Percentiles rank a stretch among this genome's conserved stretches.
These are phyloP conservation scores for Dorcoceras hygrometricum DNA, from an alignment of 257 asterid species.

Conservation along the genomic window DNA sequence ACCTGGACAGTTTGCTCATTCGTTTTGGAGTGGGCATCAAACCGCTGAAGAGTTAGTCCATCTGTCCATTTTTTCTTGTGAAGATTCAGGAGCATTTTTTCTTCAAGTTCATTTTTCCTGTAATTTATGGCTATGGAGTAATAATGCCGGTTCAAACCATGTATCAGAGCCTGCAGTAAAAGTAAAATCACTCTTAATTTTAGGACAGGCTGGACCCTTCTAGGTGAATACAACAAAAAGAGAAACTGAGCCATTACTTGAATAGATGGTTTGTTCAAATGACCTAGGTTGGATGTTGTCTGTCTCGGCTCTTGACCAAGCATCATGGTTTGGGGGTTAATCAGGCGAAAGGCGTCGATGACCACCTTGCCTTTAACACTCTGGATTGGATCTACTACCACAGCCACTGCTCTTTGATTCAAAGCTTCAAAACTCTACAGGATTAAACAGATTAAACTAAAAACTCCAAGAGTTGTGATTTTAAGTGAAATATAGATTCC, in stretches of 20 bases:
- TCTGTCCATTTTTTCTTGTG: constrained; percentile 98
- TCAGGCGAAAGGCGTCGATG: constrained; percentile 96
- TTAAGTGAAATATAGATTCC: not conserved
- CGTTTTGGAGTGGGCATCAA: constrained; percentile 90
- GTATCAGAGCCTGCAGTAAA: constrained; percentile 76
- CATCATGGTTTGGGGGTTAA: constrained; percentile 99
- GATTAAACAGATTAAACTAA: constrained; percentile 21
- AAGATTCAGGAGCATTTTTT: constrained; percentile 92
- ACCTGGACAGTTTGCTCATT: constrained; percentile 96
- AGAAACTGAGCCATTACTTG: constrained; percentile 44
- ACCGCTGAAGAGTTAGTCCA: constrained; percentile 82
- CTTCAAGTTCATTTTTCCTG: constrained; percentile 97
- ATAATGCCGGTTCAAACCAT: constrained; percentile 94
- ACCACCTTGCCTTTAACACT: constrained; percentile 99
- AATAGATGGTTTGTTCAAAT: constrained; percentile 95
- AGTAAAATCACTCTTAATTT: constrained; percentile 25
- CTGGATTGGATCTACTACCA: constrained; percentile 98
- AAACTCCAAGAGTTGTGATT: constrained; percentile 4
- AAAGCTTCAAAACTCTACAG: constrained; percentile 96
- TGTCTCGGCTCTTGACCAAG: constrained; percentile 99
- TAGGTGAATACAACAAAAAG: not conserved
- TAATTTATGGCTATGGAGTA: constrained; percentile 95
- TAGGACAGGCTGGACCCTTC: constrained; percentile 7
- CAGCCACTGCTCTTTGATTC: constrained; percentile 96
- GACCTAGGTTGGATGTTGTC: constrained; percentile 95